Conservation (phyloP, 2,329 filamentous ascomycete species). For the Pseudogymnoascus destructans region DNA sequence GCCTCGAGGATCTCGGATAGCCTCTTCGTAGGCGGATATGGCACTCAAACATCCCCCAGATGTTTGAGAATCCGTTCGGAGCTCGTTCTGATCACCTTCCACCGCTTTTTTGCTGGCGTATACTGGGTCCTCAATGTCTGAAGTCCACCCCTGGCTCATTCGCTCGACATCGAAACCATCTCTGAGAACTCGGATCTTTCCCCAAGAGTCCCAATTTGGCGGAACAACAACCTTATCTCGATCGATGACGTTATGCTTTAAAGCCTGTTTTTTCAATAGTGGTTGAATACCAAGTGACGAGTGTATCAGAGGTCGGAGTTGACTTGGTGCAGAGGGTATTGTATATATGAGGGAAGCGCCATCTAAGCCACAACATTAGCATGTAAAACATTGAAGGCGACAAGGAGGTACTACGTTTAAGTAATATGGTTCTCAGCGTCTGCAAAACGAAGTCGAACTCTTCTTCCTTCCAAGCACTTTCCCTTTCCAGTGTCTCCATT, state of each 20-base stretch:
- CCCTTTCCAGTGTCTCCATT: slow-evolving; percentile 75
- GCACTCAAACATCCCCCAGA: slow-evolving; percentile 36
- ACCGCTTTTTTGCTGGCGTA: slow-evolving; percentile 23
- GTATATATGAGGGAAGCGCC: slow-evolving; percentile 79
- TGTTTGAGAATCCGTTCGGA: slow-evolving; percentile 14
- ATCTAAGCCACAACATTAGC: slow-evolving; percentile 36
- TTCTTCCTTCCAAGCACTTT: slow-evolving; percentile 86
- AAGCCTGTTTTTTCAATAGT: slow-evolving; percentile 60
- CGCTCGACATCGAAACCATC: slow-evolving; percentile 88
- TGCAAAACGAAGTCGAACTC: slow-evolving; percentile 94
- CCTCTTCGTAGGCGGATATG: slow-evolving; percentile 63
- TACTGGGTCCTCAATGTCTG: slow-evolving; percentile 56
- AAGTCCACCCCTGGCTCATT: slow-evolving; percentile 72
- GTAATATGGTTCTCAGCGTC: slow-evolving; percentile 74
- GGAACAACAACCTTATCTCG: slow-evolving; percentile 89
- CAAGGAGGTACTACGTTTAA: slow-evolving; percentile 53
- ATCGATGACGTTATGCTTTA: slow-evolving; percentile 86
- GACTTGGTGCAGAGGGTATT: slow-evolving; percentile 60
- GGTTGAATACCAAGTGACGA: slow-evolving; percentile 79
- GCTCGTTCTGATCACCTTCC: slow-evolving; percentile 15
- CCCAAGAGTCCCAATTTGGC: slow-evolving; percentile 97
- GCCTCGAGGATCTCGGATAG: slow-evolving; percentile 61
- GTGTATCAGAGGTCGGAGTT: slow-evolving; percentile 68
- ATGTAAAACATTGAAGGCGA: neutral
- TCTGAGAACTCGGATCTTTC: slow-evolving; percentile 83